These are phyloP conservation scores for Saccharomycopsis synnaedendra DNA, from an alignment of 805 yeast species.

Conservation along the genomic window DNA sequence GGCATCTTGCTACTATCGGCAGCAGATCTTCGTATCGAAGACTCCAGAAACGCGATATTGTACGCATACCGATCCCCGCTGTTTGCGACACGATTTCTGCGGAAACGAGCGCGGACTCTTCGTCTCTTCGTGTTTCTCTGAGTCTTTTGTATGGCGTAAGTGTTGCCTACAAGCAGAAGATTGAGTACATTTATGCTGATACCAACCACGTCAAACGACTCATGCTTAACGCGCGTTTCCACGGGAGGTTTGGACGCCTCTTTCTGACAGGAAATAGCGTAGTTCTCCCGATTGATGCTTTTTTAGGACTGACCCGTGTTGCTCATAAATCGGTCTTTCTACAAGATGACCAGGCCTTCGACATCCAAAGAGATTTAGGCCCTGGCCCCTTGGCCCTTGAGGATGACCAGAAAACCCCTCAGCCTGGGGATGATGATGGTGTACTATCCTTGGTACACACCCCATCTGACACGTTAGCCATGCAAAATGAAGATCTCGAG, in stretches of 20 bases:
- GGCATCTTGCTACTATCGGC: slow-evolving; percentile 17
- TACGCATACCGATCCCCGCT: slow-evolving; percentile 31
- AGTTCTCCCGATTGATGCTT: not conserved
- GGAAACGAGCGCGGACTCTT: slow-evolving; percentile 12
- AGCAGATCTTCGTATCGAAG: slow-evolving; percentile 17
- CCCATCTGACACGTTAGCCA: too few relatives aligned
- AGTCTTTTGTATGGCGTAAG: slow-evolving; percentile 36
- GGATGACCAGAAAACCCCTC: too few relatives aligned
- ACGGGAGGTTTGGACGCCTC: not conserved
- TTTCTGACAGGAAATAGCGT: not conserved
- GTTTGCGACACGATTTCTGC: slow-evolving; percentile 25
- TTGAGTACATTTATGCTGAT: slow-evolving; percentile 29
- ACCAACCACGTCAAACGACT: not conserved
- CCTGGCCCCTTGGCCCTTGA: slow-evolving; percentile 3
- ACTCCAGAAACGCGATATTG: slow-evolving; percentile 24
- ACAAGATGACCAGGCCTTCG: slow-evolving; percentile 30
- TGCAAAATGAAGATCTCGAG: too few relatives aligned
- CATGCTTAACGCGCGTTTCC: slow-evolving; percentile 1
- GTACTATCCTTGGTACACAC: too few relatives aligned
- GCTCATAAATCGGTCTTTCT: slow-evolving; percentile 14
- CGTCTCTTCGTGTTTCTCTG: slow-evolving; percentile 26
- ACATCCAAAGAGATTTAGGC: slow-evolving; percentile 23
- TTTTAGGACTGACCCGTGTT: not conserved
- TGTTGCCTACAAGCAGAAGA: slow-evolving; percentile 35
- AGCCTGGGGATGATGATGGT: too few relatives aligned